These are phyloP conservation scores for Chlorociboria aeruginascens DNA, from an alignment of 495 filamentous ascomycete genomes.

Conservation along the genomic window DNA sequence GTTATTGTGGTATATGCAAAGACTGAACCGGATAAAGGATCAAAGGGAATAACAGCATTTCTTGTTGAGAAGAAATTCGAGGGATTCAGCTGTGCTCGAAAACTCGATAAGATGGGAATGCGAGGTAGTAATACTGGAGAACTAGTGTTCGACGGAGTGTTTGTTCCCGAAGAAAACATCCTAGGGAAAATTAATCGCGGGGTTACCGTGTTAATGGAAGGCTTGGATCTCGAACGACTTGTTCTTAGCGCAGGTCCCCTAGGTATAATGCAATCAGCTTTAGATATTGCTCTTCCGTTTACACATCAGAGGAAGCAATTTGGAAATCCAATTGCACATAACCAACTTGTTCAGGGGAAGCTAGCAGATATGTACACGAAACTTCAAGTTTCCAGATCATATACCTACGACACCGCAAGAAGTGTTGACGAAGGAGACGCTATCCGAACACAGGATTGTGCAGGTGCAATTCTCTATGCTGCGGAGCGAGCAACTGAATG, in stretches of 20 bases:
- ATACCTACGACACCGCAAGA: slow-evolving; percentile 68
- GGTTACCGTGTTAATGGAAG: slow-evolving; percentile 90
- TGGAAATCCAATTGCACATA: slow-evolving; percentile 73
- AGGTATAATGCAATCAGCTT: slow-evolving; percentile 84
- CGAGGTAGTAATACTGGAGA: slow-evolving; percentile 94
- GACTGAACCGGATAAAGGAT: slow-evolving; percentile 66
- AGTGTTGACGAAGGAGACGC: slow-evolving; percentile 58
- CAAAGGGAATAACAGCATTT: slow-evolving; percentile 93
- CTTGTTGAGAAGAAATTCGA: slow-evolving; percentile 60
- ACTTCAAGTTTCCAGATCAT: slow-evolving; percentile 65
- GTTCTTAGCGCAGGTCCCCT: slow-evolving; percentile 85
- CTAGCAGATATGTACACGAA: slow-evolving; percentile 97
- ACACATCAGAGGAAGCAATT: slow-evolving; percentile 87
- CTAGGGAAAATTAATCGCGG: slow-evolving; percentile 72
- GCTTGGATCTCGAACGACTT: slow-evolving; percentile 84
- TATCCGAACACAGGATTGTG: slow-evolving; percentile 83
- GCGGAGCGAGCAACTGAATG: slow-evolving; percentile 88
- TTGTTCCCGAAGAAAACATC: slow-evolving; percentile 72
- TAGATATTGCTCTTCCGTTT: slow-evolving; percentile 83
- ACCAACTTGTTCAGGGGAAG: slow-evolving; percentile 88
- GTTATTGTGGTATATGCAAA: slow-evolving; percentile 91
- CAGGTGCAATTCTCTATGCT: slow-evolving; percentile 87
- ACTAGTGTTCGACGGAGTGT: slow-evolving; percentile 83
- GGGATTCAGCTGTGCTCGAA: slow-evolving; percentile 80
- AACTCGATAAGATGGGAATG: slow-evolving; percentile 98